A percentile compares a stretch with the other conserved stretches of the same genome.
Conservation (phyloP, 345 rosid genomes). For the Heritiera fomes region DNA sequence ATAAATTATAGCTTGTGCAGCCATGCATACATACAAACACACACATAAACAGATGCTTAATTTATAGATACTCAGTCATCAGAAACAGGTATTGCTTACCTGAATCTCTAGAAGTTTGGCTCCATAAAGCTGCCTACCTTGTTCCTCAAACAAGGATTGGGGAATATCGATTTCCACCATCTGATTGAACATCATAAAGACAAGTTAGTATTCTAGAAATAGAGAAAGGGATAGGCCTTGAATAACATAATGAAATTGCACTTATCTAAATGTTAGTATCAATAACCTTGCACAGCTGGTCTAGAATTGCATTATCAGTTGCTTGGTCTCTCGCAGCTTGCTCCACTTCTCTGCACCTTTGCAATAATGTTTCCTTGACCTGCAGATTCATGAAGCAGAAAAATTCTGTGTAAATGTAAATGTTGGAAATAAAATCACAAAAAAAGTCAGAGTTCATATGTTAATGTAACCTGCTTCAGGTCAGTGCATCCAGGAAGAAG, state of each 20-base stretch:
- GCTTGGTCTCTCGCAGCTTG: constrained; percentile 85
- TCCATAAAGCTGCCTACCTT: constrained; percentile 93
- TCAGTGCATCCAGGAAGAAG: constrained; percentile 80
- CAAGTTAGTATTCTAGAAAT: neutral
- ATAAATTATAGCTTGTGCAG: constrained; percentile 5
- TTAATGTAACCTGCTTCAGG: constrained; percentile 59
- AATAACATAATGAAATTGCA: too few relatives aligned
- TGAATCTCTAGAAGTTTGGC: constrained; percentile 82
- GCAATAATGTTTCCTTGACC: constrained; percentile 71
- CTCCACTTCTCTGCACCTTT: constrained; percentile 77
- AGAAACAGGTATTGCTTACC: constrained; percentile 40
- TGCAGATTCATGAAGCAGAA: constrained; percentile 35
- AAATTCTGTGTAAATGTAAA: neutral
- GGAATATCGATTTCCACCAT: constrained; percentile 94
- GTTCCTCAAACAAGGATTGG: constrained; percentile 85
- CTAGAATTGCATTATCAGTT: constrained; percentile 88
- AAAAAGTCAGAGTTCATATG: constrained; percentile 10
- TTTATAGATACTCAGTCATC: neutral
- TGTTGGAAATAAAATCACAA: neutral
- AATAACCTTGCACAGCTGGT: constrained; percentile 75
- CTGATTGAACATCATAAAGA: constrained; percentile 33
- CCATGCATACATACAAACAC: neutral
- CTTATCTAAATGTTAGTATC: too few relatives aligned
- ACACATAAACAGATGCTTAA: neutral
- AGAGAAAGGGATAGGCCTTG: neutral